Percentiles rank a stretch among this genome's conserved stretches.
Conservation (phyloP, 345 rosid species). For the Balakata baccata region DNA sequence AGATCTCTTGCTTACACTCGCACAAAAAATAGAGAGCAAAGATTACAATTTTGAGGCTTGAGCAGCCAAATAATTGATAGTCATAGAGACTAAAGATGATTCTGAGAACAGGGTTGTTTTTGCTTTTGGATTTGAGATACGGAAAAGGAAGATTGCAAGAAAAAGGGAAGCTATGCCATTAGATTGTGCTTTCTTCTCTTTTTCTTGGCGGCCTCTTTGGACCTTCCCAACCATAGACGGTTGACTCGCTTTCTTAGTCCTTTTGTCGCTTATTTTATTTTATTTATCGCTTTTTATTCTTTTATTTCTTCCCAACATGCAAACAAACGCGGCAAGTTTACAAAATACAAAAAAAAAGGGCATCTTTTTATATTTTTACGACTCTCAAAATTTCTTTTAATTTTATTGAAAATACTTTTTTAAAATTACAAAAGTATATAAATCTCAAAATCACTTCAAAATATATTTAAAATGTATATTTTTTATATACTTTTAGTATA, state of each 20-base stretch:
- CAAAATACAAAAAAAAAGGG: no score
- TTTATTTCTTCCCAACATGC: not conserved
- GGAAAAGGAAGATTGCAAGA: not conserved
- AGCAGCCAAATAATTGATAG: not conserved
- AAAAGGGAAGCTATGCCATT: not conserved
- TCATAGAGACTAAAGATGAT: not conserved
- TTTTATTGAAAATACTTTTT: no score
- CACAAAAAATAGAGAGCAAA: not conserved
- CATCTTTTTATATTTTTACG: no score
- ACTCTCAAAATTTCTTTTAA: no score
- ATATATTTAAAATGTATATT: no score
- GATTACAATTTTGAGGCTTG: not conserved
- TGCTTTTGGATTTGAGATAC: not conserved
- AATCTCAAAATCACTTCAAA: no score
- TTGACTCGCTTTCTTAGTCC: conserved; percentile 27
- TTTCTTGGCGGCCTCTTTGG: conserved; percentile 24
- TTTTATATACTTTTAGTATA: no score
- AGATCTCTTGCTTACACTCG: conserved; percentile 5
- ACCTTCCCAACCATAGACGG: conserved; percentile 28
- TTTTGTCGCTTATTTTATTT: not conserved
- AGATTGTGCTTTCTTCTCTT: not conserved
- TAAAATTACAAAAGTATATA: no score
- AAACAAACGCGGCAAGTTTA: no score
- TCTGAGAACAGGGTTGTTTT: not conserved
- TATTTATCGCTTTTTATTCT: not conserved